phyloP scores from a whole-genome alignment of 441 rosid genomes.

The Daphne laureola region DNA sequence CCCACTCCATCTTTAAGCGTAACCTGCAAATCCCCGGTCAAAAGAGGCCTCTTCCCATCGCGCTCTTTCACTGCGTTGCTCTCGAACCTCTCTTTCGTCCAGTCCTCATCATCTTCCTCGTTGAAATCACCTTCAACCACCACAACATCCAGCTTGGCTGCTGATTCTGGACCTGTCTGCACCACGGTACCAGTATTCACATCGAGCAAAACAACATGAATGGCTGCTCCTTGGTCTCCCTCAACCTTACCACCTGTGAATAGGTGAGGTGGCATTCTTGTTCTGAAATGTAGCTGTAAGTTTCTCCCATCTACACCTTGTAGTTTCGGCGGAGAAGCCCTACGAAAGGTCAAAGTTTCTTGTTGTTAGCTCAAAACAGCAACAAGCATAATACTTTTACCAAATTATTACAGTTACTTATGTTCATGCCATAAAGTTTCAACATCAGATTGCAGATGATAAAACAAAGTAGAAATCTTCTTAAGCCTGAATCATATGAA shows the following conservation, averaged over 20 bases:
- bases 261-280: constrained; percentile 90
- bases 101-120: constrained; percentile 64
- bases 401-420: too few species aligned
- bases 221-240: constrained; percentile 90
- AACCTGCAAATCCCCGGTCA: constrained; percentile 83
- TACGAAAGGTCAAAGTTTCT: constrained; percentile 8
- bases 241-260: constrained; percentile 98
- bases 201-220: constrained; percentile 77
- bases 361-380: too few species aligned
- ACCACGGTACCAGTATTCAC: constrained; percentile 48
- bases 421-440: too few species aligned
- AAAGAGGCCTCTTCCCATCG: constrained; percentile 87
- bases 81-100: constrained; percentile 82
- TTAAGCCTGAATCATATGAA: not conserved
- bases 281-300: constrained; percentile 72
- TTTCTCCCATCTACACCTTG: constrained; percentile 67
- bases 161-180: constrained; percentile 70
- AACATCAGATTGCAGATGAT: too few species aligned
- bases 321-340: constrained; percentile 53
- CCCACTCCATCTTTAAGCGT: constrained; percentile 91
- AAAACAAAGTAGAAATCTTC: not conserved
- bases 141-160: constrained; percentile 65
- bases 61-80: constrained; percentile 85
- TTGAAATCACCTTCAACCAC: constrained; percentile 95
- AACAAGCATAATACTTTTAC: too few species aligned